Base-by-base conservation (phyloP, 225 moss, liverwort and hornwort genomes). In the Lunularia cruciata region DNA sequence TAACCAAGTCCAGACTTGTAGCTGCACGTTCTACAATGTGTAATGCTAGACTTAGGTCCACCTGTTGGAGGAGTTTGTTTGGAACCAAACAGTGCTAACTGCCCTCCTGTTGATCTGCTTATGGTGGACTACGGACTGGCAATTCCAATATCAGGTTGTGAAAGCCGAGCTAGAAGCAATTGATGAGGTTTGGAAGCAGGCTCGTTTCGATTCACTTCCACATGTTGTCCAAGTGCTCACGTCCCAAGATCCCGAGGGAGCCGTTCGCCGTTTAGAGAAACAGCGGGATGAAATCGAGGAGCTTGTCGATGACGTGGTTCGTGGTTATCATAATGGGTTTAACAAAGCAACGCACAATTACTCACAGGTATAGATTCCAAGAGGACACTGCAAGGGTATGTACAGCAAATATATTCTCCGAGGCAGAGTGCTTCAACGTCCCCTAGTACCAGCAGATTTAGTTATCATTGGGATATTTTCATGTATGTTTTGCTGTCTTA, bases 221-320 rank as follows among this genome's bases (percentile, higher is more conserved):
- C 90, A 95, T 77, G 95, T 95, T 14, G 95, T 95, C 20, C 86
- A 88, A 81, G 92, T 92, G 47, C 69, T 95, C 40, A 90, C 92
- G 36, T 88, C 92, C 65, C 88, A 83, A 78, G 90, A 90, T 76
- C 88, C 95, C 15, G 95, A 95, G 65, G 80, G 69, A 45, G 90
- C 95, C 47, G 86, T 95, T 65, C 87, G 85, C 71, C 78, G 82
- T 78, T 78, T 95, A 67, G 88, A 91, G 61, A 88, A 92, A 69
- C 95, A 95, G 72, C 79, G 89, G 73, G 95, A 95, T 86, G 83
- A 84, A 73, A 95, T 95, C 56, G 95, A 95, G 73, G 95, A 95
- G 75, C 90, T 95, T 15, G 95, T 95, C 26, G 95, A 95, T 75
- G 95, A 95, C 73, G 95, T 95, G 38, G 95, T 95, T 54, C 88